Conservation (phyloP, 495 filamentous ascomycete genomes). For the Neohortaea acidophila region DNA sequence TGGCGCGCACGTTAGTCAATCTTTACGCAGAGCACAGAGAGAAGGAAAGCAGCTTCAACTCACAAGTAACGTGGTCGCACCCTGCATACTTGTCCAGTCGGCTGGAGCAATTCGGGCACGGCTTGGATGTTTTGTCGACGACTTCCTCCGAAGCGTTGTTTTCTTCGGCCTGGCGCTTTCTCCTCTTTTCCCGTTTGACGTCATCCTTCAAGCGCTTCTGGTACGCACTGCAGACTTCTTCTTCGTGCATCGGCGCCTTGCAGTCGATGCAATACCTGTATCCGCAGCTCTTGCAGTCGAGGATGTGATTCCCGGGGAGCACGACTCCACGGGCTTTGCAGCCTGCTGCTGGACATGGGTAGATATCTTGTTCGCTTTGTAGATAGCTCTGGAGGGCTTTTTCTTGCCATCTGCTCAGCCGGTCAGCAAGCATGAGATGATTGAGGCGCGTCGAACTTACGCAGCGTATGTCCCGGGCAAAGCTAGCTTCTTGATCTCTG, state of each 20-base stretch:
- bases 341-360: not conserved
- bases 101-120: constrained; percentile 22
- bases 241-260: constrained; percentile 26
- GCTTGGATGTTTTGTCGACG: constrained; percentile 15
- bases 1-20: not conserved
- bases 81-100: constrained; percentile 22
- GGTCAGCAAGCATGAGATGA: not conserved
- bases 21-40: not conserved
- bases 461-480: not conserved
- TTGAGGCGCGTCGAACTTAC: not conserved
- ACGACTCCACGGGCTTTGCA: too few species aligned
- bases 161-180: constrained; percentile 7
- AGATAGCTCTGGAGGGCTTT: not conserved
- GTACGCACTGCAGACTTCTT: constrained; percentile 25
- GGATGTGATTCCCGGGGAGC: too few species aligned
- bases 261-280: constrained; percentile 25
- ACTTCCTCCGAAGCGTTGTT: constrained; percentile 10
- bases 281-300: constrained; percentile 22
- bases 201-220: constrained; percentile 16
- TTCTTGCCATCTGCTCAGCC: constrained; percentile 1
- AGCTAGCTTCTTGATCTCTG: constrained; percentile 1
- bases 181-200: constrained; percentile 14
- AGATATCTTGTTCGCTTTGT: not conserved
- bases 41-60: constrained; percentile 1
- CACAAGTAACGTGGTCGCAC: constrained; percentile 25